Percentiles rank a stretch among this genome's conserved stretches.
Conservation (phyloP, 2,329 filamentous ascomycete genomes). For the Trichothecium sympodiale region DNA sequence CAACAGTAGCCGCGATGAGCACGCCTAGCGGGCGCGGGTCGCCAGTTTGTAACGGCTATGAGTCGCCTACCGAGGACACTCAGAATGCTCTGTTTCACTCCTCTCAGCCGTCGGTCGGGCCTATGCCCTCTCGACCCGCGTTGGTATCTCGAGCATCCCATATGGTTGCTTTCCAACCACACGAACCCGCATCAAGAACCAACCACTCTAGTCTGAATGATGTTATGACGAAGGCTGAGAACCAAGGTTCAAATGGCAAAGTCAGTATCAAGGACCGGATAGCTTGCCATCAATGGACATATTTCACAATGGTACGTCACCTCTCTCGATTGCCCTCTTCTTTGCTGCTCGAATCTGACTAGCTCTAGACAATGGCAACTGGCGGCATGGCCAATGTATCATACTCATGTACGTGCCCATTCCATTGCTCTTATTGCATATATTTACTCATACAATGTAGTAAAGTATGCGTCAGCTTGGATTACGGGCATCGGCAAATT, state of each 20-base stretch:
- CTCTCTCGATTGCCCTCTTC: not conserved
- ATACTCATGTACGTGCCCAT: not conserved
- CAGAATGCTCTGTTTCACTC: conserved; percentile 17
- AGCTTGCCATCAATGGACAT: conserved; percentile 56
- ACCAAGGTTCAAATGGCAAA: conserved; percentile 12
- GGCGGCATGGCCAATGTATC: conserved; percentile 42
- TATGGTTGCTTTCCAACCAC: conserved; percentile 3
- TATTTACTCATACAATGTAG: too few species aligned
- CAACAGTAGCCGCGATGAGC: not conserved
- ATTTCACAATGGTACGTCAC: conserved; percentile 50
- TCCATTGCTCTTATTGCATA: too few species aligned
- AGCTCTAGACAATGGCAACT: conserved; percentile 31
- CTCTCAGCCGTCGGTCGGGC: conserved; percentile 1
- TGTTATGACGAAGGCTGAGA: conserved; percentile 21
- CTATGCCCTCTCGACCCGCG: conserved; percentile 5
- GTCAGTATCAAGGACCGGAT: conserved; percentile 39
- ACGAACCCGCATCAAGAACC: conserved; percentile 5
- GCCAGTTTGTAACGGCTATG: conserved; percentile 15
- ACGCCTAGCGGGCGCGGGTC: not conserved
- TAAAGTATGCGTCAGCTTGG: conserved; percentile 44
- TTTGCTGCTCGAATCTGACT: not conserved
- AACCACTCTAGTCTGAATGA: conserved; percentile 19
- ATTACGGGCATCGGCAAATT: conserved; percentile 46
- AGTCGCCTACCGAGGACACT: conserved; percentile 25
- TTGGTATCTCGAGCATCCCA: conserved; percentile 6